These are phyloP conservation scores for Gyromitra esculenta DNA, from an alignment of 2,329 filamentous ascomycete species.

Conservation along the genomic window DNA sequence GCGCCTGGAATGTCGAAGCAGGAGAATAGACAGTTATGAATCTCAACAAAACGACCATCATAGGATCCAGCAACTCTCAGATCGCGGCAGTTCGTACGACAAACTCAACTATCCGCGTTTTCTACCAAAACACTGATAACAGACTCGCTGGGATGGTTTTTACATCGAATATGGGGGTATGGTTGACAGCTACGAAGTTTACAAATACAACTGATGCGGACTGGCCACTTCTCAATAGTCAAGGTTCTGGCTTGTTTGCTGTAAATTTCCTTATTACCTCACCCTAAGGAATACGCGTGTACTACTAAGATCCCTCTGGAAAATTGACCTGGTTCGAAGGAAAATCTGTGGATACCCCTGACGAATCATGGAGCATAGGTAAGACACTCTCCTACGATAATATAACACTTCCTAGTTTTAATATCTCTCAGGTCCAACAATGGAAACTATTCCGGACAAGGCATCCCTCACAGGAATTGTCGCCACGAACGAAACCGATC, in stretches of 20 bases:
- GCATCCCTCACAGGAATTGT: not conserved
- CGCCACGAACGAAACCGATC: not conserved
- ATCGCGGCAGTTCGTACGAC: conserved; percentile 7
- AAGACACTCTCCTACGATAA: not conserved
- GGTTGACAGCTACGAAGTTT: not conserved
- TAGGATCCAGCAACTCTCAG: not conserved
- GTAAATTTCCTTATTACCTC: not conserved
- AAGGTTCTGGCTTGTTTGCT: conserved; percentile 8
- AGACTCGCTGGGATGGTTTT: conserved; percentile 2
- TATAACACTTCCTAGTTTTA: not conserved
- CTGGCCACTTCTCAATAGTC: conserved; percentile 10
- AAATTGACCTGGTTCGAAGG: not conserved
- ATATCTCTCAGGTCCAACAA: not conserved
- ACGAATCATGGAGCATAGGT: not conserved
- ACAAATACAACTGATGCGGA: not conserved
- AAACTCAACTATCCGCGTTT: not conserved
- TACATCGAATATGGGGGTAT: not conserved
- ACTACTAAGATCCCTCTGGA: conserved; percentile 15
- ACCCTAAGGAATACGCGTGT: conserved; percentile 10
- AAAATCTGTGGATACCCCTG: not conserved
- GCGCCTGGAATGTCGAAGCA: not conserved
- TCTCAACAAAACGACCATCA: not conserved
- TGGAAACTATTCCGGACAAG: not conserved
- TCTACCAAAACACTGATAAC: conserved; percentile 14
- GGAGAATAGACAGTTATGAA: not conserved